phyloP scores from a whole-genome alignment of 2,329 filamentous ascomycete genomes.

The Nigrospora osmanthi region DNA sequence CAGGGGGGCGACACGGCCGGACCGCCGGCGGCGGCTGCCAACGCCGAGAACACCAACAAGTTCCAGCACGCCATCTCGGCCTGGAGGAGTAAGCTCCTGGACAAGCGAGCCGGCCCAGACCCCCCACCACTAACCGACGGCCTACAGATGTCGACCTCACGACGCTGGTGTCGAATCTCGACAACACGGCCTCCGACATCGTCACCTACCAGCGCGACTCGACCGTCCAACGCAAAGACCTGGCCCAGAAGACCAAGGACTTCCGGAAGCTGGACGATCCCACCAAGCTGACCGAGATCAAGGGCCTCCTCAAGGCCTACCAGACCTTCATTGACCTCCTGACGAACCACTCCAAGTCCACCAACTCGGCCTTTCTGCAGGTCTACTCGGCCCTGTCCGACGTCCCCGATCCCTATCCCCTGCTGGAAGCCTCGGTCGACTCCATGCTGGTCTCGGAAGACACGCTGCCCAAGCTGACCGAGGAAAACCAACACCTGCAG shows the following conservation, averaged over 20 bases:
- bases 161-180: constrained; percentile 73
- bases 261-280: constrained; percentile 87
- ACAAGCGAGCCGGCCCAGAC: constrained; percentile 10
- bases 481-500: constrained; percentile 84
- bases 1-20: constrained; percentile 12
- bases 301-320: constrained; percentile 87
- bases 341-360: constrained; percentile 90
- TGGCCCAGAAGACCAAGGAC: constrained; percentile 98
- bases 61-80: constrained; percentile 94
- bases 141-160: constrained; percentile 75
- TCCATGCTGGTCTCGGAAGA: constrained; percentile 89
- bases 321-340: constrained; percentile 95
- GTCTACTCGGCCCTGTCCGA: constrained; percentile 91
- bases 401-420: constrained; percentile 89
- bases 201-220: constrained; percentile 89
- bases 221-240: constrained; percentile 90
- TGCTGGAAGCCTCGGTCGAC: constrained; percentile 94
- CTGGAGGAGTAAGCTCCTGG: constrained; percentile 69
- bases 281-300: constrained; percentile 80
- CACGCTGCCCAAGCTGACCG: constrained; percentile 78
- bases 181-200: constrained; percentile 91
- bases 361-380: constrained; percentile 87
- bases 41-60: constrained; percentile 66
- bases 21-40: constrained; percentile 16
- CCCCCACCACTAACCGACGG: no score